Base-by-base conservation (phyloP, 371 early-diverging fungal species). In the Lichtheimia hyalospora region DNA sequence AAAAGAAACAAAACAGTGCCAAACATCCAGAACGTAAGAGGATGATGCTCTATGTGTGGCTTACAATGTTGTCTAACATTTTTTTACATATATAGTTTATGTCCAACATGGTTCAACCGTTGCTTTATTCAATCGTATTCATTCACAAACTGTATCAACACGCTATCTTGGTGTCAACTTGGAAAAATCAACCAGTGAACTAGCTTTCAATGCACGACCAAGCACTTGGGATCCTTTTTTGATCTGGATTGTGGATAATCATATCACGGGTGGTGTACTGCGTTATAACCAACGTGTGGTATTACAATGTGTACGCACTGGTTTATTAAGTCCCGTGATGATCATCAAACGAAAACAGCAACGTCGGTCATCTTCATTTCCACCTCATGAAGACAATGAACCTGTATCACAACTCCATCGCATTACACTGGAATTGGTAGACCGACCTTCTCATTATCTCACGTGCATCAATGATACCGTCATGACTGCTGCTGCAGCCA, bases 341-440 rank as follows among this genome's bases (percentile, higher is more conserved):
- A 78, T 88, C 24, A 81, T 90, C 58, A 87, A 91, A 49, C 89
- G 86, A 61, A 85, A 88, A 5, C 91, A 91, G 52, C 46, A 46
- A 46, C n/a, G 21, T 18, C 62, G 87, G 84, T 18, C 86, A 25
- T 34, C 34, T 8, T 34, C 34, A 34, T 34, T 34, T 8, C 5
- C 34, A 20, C 8, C 64, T 49, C 74, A 74, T 39, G 64, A 59
- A 3, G 40, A 65, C 5, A 66, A 64, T 4, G 73, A 72, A 56
- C 90, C 93, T 0, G 88, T 94, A 1, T 89, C 90, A 4, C 93
- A 92, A 69, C 75, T 94, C 41, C 93, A 94, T 76, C 92, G 92
- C 72, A 85, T 93, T 5, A 90, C 92, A 1, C 87, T 94, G 64
- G 86, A 93, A 74, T 73, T 90, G 54, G 58, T 50, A 2, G 20